Evolutionary conservation across 139 green algal genomes (phyloP).

Genomic region (Volvox reticuliferus): DNA sequence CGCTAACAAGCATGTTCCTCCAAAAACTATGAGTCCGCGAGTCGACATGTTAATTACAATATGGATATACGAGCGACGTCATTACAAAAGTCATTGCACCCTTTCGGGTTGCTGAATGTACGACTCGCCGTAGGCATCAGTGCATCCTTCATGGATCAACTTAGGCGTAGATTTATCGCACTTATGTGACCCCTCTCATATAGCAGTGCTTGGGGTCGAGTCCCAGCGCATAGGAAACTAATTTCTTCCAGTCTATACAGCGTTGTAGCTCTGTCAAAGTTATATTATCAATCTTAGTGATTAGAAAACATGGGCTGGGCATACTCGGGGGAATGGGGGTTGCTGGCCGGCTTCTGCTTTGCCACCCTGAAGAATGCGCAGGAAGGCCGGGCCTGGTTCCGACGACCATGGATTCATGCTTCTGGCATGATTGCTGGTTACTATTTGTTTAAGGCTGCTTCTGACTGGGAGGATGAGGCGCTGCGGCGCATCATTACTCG

Average conservation of each 20-base stretch:
- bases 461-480: constrained; percentile 50
- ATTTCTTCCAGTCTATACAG: no score
- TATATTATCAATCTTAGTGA: no score
- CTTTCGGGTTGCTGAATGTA: no score
- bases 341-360: constrained; percentile 52
- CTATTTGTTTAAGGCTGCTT: constrained; percentile 44
- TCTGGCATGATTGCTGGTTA: constrained; percentile 56
- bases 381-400: constrained; percentile 45
- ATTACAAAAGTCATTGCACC: no score
- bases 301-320: constrained; percentile 44
- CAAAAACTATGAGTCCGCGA: background rate
- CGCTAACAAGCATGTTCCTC: background rate
- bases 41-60: background rate
- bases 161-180: no score
- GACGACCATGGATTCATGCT: constrained; percentile 54
- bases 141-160: no score
- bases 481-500: constrained; percentile 50
- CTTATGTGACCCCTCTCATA: no score
- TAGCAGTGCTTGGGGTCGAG: no score
- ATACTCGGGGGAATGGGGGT: constrained; percentile 47
- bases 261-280: no score
- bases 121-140: no score
- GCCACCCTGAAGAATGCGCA: constrained; percentile 45
- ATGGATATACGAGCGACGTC: no score
- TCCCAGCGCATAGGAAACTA: no score